Conservation (phyloP, 2,329 filamentous ascomycete genomes). For the Paracorniculantispora psalliotae region DNA sequence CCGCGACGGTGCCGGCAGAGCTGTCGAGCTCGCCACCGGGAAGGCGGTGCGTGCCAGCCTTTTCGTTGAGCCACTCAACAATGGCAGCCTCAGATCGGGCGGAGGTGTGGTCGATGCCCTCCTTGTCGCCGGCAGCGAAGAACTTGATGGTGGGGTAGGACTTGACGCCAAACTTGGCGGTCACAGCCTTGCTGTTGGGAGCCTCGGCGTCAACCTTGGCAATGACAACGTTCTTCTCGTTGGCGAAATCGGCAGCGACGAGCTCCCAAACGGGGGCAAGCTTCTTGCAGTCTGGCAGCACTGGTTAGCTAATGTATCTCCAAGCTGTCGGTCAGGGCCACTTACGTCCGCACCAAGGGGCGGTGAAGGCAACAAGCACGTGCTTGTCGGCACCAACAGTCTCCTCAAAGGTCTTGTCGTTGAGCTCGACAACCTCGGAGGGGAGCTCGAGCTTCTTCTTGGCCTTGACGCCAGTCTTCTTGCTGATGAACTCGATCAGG, state of each 20-base stretch:
- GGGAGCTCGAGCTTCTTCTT: constrained; percentile 70
- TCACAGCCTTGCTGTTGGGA: constrained; percentile 73
- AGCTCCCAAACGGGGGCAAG: constrained; percentile 89
- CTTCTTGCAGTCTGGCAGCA: constrained; percentile 79
- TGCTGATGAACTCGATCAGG: constrained; percentile 70
- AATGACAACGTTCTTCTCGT: constrained; percentile 74
- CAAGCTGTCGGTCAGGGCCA: constrained; percentile 23
- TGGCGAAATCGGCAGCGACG: constrained; percentile 73
- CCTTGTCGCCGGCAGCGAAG: constrained; percentile 80
- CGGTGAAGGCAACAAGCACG: constrained; percentile 93
- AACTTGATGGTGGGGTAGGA: constrained; percentile 98
- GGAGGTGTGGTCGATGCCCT: constrained; percentile 65
- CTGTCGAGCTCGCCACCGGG: constrained; percentile 74
- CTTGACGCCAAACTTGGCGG: constrained; percentile 69
- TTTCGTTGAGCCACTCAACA: constrained; percentile 77
- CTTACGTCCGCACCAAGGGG: constrained; percentile 97
- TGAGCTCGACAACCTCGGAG: constrained; percentile 75
- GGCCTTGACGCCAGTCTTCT: constrained; percentile 80
- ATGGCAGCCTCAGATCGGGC: constrained; percentile 73
- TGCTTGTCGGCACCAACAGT: constrained; percentile 79
- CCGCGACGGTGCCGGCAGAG: constrained; percentile 75
- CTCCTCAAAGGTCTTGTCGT: constrained; percentile 71
- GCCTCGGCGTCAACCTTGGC: constrained; percentile 95
- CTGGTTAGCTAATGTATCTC: constrained; percentile 2
- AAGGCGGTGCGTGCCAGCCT: constrained; percentile 80